phyloP scores from a whole-genome alignment of 2,329 filamentous ascomycete genomes.

The Monosporascus cannonballus region DNA sequence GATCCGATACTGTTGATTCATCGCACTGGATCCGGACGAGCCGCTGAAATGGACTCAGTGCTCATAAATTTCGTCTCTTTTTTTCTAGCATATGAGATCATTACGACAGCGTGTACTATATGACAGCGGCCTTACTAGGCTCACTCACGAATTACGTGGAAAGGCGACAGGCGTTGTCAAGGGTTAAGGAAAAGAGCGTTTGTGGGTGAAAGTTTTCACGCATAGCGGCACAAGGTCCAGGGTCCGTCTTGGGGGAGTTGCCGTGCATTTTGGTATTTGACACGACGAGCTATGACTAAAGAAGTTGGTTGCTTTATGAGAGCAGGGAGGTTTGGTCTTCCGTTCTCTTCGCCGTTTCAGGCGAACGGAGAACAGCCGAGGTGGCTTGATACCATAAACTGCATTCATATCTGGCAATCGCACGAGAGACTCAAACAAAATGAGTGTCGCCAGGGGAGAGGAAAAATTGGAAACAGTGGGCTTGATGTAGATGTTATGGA shows the following conservation, averaged over 20 bases:
- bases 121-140: neutral
- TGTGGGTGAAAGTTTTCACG: neutral
- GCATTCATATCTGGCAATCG: neutral
- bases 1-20: neutral
- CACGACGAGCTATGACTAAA: neutral
- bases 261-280: neutral
- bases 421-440: neutral
- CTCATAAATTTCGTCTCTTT: neutral
- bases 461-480: neutral
- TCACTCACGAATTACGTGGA: neutral
- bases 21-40: neutral
- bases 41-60: neutral
- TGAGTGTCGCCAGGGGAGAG: neutral
- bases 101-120: slow-evolving; percentile 1
- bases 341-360: neutral
- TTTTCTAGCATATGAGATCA: neutral
- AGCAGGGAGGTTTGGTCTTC: neutral
- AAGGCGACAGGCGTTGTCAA: neutral
- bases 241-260: neutral
- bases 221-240: neutral
- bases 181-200: neutral
- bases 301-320: neutral
- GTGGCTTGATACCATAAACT: neutral
- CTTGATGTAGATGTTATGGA: neutral
- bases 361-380: neutral